Evolutionary conservation across 768 basidiomycete species (phyloP), one percentile per base, ranked within the genome.

Genomic region (Galerina sulciceps): DNA sequence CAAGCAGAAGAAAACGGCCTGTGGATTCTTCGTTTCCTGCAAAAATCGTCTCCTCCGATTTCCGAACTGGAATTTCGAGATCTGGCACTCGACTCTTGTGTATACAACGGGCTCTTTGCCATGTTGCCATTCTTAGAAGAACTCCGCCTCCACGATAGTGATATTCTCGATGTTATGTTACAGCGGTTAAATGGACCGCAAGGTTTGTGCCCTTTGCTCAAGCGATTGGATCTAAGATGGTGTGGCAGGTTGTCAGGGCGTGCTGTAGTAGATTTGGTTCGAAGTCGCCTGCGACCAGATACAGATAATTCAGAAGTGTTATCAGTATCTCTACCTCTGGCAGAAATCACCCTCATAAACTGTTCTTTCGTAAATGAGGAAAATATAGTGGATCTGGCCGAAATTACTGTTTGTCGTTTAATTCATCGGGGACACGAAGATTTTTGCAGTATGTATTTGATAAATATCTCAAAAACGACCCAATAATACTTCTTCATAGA

Each of bases 131-230:
- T 42, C 10, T 66, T 88, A 42, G 73, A 77, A 61, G 79, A 81
- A 53, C 73, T 88, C 15, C 78, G 79, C 53, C 71, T 87, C 38
- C 85, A 86, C 65, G 83, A 85, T 62, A 82, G 81, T 57, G 85
- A 85, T 44, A 81, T 89, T 57, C 69, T 81, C 31, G 81, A 85
- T 64, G 67, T 70, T 15, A 75, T 79, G 18, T 57, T 87, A 10
- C 59, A 65, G 31, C 61, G 69, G 31, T 65, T 86, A 42, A 64
- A 71, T 42, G 79, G 78, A 2, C 73, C 75, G 13, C 63, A 54
- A 6, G 78, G 76, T 11, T 63, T 77, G 13, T 87, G 84, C 58
- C 85, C 81, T 22, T 69, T 65, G 53, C 79, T 87, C 42, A 66
- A 68, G 42, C 72, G 72, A 46, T 67, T 89, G 50, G 84, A 87